Conservation (phyloP, 2,329 filamentous ascomycete genomes). For the Monilinia vaccinii-corymbosi region DNA sequence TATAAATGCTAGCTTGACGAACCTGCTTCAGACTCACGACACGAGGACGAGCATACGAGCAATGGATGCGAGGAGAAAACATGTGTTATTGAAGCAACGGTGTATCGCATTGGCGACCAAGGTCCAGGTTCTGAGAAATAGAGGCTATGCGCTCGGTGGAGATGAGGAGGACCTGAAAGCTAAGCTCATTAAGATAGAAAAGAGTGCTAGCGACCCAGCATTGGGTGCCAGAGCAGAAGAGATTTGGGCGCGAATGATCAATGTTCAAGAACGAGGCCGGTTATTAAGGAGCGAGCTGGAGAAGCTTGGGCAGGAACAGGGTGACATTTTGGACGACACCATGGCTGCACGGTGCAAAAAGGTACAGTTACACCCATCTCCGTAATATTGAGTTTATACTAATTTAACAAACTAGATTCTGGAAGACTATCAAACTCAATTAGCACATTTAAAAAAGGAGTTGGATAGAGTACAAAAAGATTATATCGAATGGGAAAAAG, state of each 20-base stretch:
- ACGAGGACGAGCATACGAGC: constrained; percentile 66
- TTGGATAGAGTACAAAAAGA: constrained; percentile 44
- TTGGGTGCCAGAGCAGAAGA: constrained; percentile 71
- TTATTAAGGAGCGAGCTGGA: constrained; percentile 66
- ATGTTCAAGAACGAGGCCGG: constrained; percentile 63
- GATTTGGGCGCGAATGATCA: constrained; percentile 74
- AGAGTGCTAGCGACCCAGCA: constrained; percentile 63
- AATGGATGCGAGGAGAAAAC: constrained; percentile 61
- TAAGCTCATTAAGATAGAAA: constrained; percentile 61
- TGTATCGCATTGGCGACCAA: constrained; percentile 68
- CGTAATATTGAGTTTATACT: constrained; percentile 9
- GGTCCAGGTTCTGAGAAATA: constrained; percentile 71
- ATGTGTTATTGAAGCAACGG: constrained; percentile 63
- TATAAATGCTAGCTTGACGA: constrained; percentile 65
- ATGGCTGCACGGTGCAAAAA: constrained; percentile 65
- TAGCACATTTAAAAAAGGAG: constrained; percentile 64
- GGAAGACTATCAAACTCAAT: constrained; percentile 73
- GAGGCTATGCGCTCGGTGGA: constrained; percentile 70
- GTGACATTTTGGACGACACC: constrained; percentile 56
- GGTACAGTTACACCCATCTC: constrained; percentile 38
- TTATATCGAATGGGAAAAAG: constrained; percentile 43
- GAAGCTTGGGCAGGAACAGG: constrained; percentile 49
- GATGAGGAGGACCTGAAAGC: constrained; percentile 71
- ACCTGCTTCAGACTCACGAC: constrained; percentile 68
- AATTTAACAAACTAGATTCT: constrained; percentile 47